Evolutionary conservation across 1,284 basidiomycete genomes (phyloP), one percentile per base, ranked within the genome.

Genomic region (Leccinum variabile): DNA sequence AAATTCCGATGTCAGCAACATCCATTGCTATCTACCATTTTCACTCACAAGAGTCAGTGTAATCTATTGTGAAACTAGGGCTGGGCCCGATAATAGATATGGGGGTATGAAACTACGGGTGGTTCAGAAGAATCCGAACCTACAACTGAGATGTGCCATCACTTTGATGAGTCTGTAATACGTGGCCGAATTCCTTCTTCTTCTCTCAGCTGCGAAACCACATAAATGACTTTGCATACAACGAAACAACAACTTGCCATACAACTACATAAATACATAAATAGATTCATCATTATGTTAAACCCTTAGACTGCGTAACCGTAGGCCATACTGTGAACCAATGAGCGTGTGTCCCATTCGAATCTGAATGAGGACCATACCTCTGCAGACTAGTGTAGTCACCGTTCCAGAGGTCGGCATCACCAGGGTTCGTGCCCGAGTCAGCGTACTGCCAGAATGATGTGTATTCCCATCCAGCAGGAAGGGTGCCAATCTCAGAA

Each of bases 361-460:
- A 13, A 32, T 28, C 25, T 41, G 7, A 3, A 13, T 6, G 49
- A 22, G 52, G 33, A 54, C 64, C 70, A 5, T 62, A 78, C 77
- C 65, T 67, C 65, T 75, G 66, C 49, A 50, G 14, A 50, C 49
- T 22, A 50, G 49, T 50, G 14, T 73, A 63, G 49, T 79, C 78
- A 16, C 83, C 83, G 55, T 84, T 83, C 75, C 83, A 87, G 61
- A 76, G 63, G 68, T 87, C 82, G 56, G 82, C 80, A 64, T 88
- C 85, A 32, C 85, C 85, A 32, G 84, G 82, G 66, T 81, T 84
- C 13, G 78, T 59, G 3, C 82, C 80, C 10, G 78, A 78, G 67
- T 85, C 80, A 3, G 82, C 81, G 63, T 82, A 84, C 72, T 89
- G 86, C 86, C 87, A 88, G 75, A 90, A 87, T 0, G 86, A 84